Evolutionary conservation across 345 rosid species (phyloP).

Genomic region (Chamaenerion angustifolium): DNA sequence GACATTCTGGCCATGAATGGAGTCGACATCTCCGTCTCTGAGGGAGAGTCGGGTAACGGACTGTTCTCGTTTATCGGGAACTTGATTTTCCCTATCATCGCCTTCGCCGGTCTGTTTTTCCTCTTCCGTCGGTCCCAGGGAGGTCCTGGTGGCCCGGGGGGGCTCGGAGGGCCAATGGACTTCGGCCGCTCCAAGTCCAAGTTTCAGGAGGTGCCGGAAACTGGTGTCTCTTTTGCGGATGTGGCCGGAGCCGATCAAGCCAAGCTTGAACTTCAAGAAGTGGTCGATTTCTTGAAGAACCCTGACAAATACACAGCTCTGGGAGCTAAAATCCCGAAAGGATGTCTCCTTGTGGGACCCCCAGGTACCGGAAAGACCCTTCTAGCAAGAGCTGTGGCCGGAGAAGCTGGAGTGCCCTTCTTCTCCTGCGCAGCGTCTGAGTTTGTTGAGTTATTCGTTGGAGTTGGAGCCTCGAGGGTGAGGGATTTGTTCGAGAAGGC

Average conservation of each 20-base stretch:
- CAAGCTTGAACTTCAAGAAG: constrained; percentile 22
- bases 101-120: constrained; percentile 13
- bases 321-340: constrained; percentile 34
- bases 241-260: constrained; percentile 37
- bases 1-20: constrained; percentile 17
- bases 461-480: constrained; percentile 84
- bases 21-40: constrained; percentile 17
- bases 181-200: constrained; percentile 20
- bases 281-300: constrained; percentile 26
- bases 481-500: constrained; percentile 85
- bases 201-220: constrained; percentile 21
- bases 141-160: constrained; percentile 18
- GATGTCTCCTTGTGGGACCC: constrained; percentile 30
- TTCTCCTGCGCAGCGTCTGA: constrained; percentile 74
- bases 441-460: constrained; percentile 76
- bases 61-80: constrained; percentile 15
- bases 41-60: constrained; percentile 17
- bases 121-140: constrained; percentile 19
- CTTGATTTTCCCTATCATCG: constrained; percentile 13
- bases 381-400: constrained; percentile 74
- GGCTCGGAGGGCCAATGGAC: constrained; percentile 18
- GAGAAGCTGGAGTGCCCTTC: constrained; percentile 81
- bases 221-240: constrained; percentile 22
- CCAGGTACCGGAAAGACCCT: constrained; percentile 80
- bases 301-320: constrained; percentile 25